Percentiles rank a stretch among this genome's conserved stretches.
These are phyloP conservation scores for Dictyostelium citrinum DNA, from an alignment of 78 protist genomes.

Conservation along the genomic window DNA sequence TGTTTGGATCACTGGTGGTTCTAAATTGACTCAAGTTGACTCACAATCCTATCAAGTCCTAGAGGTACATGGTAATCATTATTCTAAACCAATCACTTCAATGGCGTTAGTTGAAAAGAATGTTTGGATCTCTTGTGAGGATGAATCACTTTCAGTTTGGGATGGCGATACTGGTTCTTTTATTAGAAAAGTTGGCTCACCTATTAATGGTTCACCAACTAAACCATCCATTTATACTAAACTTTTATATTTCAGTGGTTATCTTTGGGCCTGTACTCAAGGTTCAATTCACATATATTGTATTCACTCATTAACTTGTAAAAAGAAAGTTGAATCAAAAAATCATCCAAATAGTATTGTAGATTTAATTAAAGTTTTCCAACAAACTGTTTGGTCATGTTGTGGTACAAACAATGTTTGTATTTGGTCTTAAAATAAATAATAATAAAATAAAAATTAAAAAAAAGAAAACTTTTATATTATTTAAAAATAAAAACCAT, in stretches of 20 bases:
- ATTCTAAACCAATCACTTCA: slow-evolving; percentile 16
- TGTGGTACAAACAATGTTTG: slow-evolving; percentile 58
- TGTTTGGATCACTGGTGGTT: slow-evolving; percentile 22
- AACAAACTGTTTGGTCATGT: slow-evolving; percentile 72
- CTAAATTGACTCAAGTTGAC: slow-evolving; percentile 30
- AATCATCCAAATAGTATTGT: slow-evolving; percentile 52
- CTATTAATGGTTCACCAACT: not conserved
- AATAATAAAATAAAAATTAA: not conserved
- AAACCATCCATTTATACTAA: not conserved
- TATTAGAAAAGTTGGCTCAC: not conserved
- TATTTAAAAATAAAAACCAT: too few species aligned
- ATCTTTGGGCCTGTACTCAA: slow-evolving; percentile 44
- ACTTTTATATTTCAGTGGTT: slow-evolving; percentile 23
- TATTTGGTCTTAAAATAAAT: slow-evolving; percentile 60
- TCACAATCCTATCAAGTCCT: not conserved
- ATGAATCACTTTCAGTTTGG: slow-evolving; percentile 31
- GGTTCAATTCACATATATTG: slow-evolving; percentile 35
- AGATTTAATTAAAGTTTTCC: slow-evolving; percentile 58
- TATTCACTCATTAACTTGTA: not conserved
- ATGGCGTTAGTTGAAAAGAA: slow-evolving; percentile 12
- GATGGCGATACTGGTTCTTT: slow-evolving; percentile 9
- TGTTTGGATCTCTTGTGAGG: slow-evolving; percentile 46
- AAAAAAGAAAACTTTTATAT: too few species aligned
- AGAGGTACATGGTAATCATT: not conserved
- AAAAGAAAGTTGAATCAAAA: slow-evolving; percentile 56